A percentile compares a stretch with the other conserved stretches of the same genome.
phyloP scores from a whole-genome alignment of 2,329 filamentous ascomycete species.

The Parascedosporium putredinis region DNA sequence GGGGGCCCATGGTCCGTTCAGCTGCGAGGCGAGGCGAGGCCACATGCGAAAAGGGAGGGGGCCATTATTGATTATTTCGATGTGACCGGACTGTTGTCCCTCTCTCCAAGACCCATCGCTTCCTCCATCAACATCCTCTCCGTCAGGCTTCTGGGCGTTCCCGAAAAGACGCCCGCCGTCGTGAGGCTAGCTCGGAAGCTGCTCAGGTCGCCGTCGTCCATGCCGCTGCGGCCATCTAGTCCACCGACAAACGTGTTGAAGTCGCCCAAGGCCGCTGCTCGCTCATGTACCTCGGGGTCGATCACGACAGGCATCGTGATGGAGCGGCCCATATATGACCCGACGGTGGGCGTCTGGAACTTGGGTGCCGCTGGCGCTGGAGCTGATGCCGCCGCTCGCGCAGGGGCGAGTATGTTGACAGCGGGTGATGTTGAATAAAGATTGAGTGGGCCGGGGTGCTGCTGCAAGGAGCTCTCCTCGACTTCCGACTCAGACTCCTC shows the following conservation, averaged over 20 bases:
- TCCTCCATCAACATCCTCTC: conserved; percentile 40
- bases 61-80: background rate
- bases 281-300: conserved; percentile 36
- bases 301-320: conserved; percentile 42
- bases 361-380: conserved; percentile 14
- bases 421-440: conserved; percentile 7
- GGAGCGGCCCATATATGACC: conserved; percentile 44
- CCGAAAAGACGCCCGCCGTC: conserved; percentile 26
- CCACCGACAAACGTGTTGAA: conserved; percentile 43
- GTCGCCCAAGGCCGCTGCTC: conserved; percentile 36
- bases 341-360: conserved; percentile 32
- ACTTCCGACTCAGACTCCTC: background rate
- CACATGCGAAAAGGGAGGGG: background rate
- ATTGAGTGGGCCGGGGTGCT: background rate
- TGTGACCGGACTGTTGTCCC: background rate
- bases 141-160: conserved; percentile 35
- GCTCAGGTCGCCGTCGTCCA: conserved; percentile 33
- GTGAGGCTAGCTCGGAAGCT: conserved; percentile 32
- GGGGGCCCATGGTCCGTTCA: no score
- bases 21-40: no score
- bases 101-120: conserved; percentile 14
- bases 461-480: background rate
- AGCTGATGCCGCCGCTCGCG: conserved; percentile 16
- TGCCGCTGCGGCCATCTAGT: conserved; percentile 37
- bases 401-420: background rate